A percentile compares a stretch with the other conserved stretches of the same genome.
Evolutionary conservation across 305 asterid genomes (phyloP).

Genomic region (Solanum hybrid): DNA sequence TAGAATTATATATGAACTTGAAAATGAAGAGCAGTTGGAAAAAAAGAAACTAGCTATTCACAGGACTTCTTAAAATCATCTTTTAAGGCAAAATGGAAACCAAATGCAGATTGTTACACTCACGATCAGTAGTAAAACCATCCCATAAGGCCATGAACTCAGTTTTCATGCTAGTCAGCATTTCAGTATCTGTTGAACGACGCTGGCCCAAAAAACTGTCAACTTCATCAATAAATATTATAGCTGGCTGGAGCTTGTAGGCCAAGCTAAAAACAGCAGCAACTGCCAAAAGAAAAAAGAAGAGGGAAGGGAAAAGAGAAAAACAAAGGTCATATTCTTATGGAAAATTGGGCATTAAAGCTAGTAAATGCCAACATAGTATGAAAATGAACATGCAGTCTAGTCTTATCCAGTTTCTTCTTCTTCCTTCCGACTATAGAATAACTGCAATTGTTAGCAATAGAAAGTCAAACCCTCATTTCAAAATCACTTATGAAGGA

Average conservation of each 20-base stretch:
- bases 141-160: slow-evolving; percentile 97
- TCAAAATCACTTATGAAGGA: not conserved
- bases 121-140: slow-evolving; percentile 90
- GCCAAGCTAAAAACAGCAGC: slow-evolving; percentile 89
- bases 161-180: slow-evolving; percentile 73
- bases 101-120: slow-evolving; percentile 12
- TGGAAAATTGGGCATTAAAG: not conserved
- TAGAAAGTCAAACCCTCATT: not conserved
- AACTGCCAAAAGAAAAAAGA: slow-evolving; percentile 34
- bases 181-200: slow-evolving; percentile 62
- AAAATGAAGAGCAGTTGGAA: not conserved
- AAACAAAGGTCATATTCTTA: not conserved
- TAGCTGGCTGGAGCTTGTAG: slow-evolving; percentile 85
- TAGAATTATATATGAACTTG: not conserved
- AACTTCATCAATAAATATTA: slow-evolving; percentile 82
- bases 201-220: slow-evolving; percentile 89
- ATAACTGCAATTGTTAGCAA: not conserved
- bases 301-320: slow-evolving; percentile 1
- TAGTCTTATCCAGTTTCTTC: not conserved
- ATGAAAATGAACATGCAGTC: not conserved
- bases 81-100: not conserved
- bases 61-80: not conserved
- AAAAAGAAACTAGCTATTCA: slow-evolving; percentile 1
- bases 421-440: not conserved
- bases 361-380: not conserved